phyloP scores from a whole-genome alignment of 1,139 yeast genomes.

The Nematodospora anomalae region DNA sequence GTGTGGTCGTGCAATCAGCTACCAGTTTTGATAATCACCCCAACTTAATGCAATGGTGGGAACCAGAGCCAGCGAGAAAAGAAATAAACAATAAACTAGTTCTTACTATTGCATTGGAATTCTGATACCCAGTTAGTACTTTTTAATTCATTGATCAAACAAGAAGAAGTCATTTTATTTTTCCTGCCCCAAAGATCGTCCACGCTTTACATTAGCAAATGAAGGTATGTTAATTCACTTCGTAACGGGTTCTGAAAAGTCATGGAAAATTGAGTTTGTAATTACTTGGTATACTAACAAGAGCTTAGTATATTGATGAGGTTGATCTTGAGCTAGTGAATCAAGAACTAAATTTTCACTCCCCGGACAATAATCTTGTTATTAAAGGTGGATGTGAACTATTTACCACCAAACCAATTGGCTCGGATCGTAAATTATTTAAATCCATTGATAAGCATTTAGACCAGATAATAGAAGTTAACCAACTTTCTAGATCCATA shows the following conservation, averaged over 20 bases:
- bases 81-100: not conserved
- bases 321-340: slow-evolving; percentile 87
- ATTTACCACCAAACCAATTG: slow-evolving; percentile 91
- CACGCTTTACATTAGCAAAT: too few species aligned
- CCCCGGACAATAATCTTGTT: slow-evolving; percentile 79
- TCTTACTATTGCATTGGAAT: not conserved
- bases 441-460: slow-evolving; percentile 84
- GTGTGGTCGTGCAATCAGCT: not conserved
- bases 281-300: too few species aligned
- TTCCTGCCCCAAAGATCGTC: too few species aligned
- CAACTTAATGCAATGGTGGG: not conserved
- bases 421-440: slow-evolving; percentile 83
- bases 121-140: too few species aligned
- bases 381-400: slow-evolving; percentile 86
- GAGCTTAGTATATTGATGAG: slow-evolving; percentile 76
- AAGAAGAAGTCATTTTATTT: too few species aligned
- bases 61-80: not conserved
- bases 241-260: too few species aligned
- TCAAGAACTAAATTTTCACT: slow-evolving; percentile 82
- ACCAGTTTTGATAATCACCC: not conserved
- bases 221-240: not conserved
- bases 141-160: too few species aligned
- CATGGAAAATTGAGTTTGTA: too few species aligned
- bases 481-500: slow-evolving; percentile 42
- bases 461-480: slow-evolving; percentile 63